Base-by-base conservation (phyloP, 2,329 filamentous ascomycete genomes). In the Diaporthe citrichinensis region DNA sequence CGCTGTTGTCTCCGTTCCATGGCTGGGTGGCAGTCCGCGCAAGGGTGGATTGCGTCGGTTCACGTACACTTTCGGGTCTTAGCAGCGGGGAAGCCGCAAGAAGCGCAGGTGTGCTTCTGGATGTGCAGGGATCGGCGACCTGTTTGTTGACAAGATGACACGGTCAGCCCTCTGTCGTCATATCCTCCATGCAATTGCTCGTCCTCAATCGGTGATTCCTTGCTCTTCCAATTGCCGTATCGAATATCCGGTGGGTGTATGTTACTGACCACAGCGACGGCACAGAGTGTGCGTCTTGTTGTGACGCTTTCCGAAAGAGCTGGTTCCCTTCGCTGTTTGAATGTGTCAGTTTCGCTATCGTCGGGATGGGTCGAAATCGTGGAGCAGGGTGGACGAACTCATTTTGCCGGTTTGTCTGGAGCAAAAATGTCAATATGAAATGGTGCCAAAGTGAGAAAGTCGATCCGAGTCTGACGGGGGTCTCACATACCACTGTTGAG, bases 31-130 rank as follows among this genome's bases (percentile, higher is more conserved):
- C 15, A 23, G 31, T 46, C 46, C 53, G 20, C 39, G 36, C 9
- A 3, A 23, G 51, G 49, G 20, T 46, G 41, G n/a, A 8, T 49
- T 49, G 41, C 23, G 49, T 51, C 31, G 51, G 65, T 75, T 72
- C 79, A 94, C 96, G 86, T 98, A 98, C 96, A 99, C 93, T 98
- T 97, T 88, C 97, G 93, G 88, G 91, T 96, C 93, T 98, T 98
- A 88, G 97, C 97, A 86, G 95, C 90, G 86, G 97, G 97, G 90
- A 98, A 99, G 87, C 96, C 97, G 92, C 97, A 99, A 81, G 90
- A 90, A 83, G 96, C 88, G 91, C 97, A 99, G 86, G 95, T 97
- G 89, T 98, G 94, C 94, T 99, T 99, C 92, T 99, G 97, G 90
- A 98, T 93, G 94, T 99, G 97, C 89, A 98, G 93, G 84, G 97